These are phyloP conservation scores for Trametes villosa DNA, from an alignment of 768 basidiomycete genomes.

Conservation along the genomic window DNA sequence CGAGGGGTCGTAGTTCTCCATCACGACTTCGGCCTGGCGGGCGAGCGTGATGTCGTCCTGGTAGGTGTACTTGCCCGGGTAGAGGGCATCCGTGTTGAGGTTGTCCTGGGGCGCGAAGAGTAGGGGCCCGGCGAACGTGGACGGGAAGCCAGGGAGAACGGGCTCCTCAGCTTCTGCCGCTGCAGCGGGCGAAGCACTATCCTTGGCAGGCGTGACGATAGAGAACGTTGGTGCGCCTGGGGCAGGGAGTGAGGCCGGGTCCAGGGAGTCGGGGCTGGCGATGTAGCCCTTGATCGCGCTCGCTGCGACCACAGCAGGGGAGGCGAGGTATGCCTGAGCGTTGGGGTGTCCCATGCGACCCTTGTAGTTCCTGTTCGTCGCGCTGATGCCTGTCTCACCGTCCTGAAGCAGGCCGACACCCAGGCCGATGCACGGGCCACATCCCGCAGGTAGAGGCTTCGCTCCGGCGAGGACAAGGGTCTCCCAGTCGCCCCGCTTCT, in stretches of 20 bases:
- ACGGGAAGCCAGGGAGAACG: conserved; percentile 82
- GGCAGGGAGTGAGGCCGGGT: conserved; percentile 55
- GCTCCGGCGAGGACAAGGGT: conserved; percentile 86
- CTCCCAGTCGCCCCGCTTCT: conserved; percentile 86
- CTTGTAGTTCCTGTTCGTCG: conserved; percentile 99
- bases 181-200: conserved; percentile 32
- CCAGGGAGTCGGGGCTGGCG: conserved; percentile 74
- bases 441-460: conserved; percentile 91
- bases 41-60: conserved; percentile 98
- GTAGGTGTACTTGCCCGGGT: conserved; percentile 99
- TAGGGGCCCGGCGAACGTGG: conserved; percentile 80
- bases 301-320: conserved; percentile 96
- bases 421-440: conserved; percentile 97
- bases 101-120: conserved; percentile 97
- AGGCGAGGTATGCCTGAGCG: conserved; percentile 93
- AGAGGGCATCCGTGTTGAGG: conserved; percentile 96
- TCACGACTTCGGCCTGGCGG: conserved; percentile 93
- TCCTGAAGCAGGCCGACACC: conserved; percentile 93
- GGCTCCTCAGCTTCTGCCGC: conserved; percentile 52
- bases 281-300: conserved; percentile 94
- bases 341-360: conserved; percentile 97
- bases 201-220: conserved; percentile 39
- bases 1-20: conserved; percentile 97
- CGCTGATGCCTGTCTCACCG: conserved; percentile 94
- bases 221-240: conserved; percentile 61